Conservation (phyloP, 2,329 filamentous ascomycete species). For the Fusarium mexicanum region DNA sequence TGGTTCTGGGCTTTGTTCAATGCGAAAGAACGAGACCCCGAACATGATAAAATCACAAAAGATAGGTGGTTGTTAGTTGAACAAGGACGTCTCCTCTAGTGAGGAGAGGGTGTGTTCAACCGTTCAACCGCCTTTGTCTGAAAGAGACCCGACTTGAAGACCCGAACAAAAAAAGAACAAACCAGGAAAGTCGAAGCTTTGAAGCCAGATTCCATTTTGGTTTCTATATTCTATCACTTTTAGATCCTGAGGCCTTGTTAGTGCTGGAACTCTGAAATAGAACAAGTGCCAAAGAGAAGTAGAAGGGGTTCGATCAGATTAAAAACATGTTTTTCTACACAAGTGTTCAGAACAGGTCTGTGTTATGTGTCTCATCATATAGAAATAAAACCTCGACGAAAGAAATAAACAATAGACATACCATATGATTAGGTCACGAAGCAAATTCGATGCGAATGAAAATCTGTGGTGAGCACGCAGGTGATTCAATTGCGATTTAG, state of each 20-base stretch:
- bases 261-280: constrained; percentile 9
- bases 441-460: neutral
- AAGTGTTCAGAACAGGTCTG: constrained; percentile 49
- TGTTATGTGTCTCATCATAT: constrained; percentile 48
- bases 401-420: constrained; percentile 12
- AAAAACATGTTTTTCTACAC: constrained; percentile 45
- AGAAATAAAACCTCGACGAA: constrained; percentile 4
- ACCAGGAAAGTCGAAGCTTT: constrained; percentile 5
- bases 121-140: constrained; percentile 23
- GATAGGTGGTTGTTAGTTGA: neutral
- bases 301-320: constrained; percentile 36
- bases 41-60: constrained; percentile 8
- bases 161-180: constrained; percentile 8
- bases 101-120: constrained; percentile 12
- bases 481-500: neutral
- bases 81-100: constrained; percentile 10
- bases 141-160: neutral
- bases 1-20: constrained; percentile 21
- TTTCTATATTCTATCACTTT: constrained; percentile 1
- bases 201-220: constrained; percentile 23
- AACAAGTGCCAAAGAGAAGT: neutral
- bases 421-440: neutral
- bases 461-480: constrained; percentile 1
- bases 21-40: neutral
- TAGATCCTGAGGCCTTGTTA: constrained; percentile 25